Percentiles rank a stretch among this genome's conserved stretches.
These are phyloP conservation scores for Astrocystis sublimbata DNA, from an alignment of 495 filamentous ascomycete species.

Conservation along the genomic window DNA sequence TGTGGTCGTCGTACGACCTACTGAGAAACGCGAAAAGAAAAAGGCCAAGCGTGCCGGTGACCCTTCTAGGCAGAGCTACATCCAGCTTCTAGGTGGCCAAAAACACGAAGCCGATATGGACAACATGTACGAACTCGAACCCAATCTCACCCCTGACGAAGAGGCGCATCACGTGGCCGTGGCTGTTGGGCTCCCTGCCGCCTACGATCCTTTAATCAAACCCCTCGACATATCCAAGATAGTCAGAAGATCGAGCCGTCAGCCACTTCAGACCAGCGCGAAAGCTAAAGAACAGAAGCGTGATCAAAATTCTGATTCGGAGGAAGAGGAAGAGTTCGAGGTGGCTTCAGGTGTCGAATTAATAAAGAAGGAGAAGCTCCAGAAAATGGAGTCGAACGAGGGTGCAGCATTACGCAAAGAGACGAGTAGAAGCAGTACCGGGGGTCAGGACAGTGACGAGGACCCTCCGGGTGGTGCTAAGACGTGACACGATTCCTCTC, in stretches of 20 bases:
- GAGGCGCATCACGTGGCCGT: constrained; percentile 72
- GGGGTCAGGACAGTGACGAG: constrained; percentile 36
- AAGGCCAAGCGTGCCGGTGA: constrained; percentile 85
- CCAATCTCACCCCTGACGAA: constrained; percentile 52
- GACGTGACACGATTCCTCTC: constrained; percentile 27
- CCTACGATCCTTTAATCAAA: constrained; percentile 57
- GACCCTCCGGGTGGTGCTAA: constrained; percentile 33
- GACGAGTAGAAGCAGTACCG: constrained; percentile 28
- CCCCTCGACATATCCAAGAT: constrained; percentile 45
- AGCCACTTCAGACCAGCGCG: constrained; percentile 28
- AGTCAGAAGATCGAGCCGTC: constrained; percentile 25
- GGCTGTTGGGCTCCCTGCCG: constrained; percentile 64
- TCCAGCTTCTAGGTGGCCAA: constrained; percentile 73
- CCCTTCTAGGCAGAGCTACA: constrained; percentile 75
- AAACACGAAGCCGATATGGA: constrained; percentile 57
- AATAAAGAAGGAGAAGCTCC: constrained; percentile 51
- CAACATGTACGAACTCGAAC: constrained; percentile 49
- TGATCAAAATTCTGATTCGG: constrained; percentile 52
- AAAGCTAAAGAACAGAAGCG: constrained; percentile 30
- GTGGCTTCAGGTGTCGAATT: constrained; percentile 40
- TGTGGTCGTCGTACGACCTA: constrained; percentile 93
- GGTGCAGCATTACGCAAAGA: constrained; percentile 46
- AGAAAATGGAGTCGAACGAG: constrained; percentile 57
- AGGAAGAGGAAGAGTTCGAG: constrained; percentile 54
- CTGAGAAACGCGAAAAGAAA: constrained; percentile 86